Base-by-base conservation (phyloP, 768 basidiomycete genomes). In the Termitomyces sp. region DNA sequence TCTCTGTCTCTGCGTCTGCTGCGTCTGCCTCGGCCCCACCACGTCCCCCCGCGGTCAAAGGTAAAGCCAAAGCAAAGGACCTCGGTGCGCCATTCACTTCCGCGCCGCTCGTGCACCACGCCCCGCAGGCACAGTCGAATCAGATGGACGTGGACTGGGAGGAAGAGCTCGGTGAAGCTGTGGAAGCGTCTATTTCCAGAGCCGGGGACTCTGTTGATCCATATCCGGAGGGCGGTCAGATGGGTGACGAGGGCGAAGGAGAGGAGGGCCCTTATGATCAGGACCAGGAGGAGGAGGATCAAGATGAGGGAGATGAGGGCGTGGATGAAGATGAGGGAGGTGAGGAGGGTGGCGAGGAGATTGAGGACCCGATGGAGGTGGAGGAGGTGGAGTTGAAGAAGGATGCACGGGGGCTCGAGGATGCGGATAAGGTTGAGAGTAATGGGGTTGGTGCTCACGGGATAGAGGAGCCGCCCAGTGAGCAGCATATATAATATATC, bases 41-140 rank as follows among this genome's bases (percentile, higher is more conserved):
- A 61, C 66, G 5, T 54, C 62, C 22, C 58, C 63, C 5, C 59
- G 63, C 58, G 55, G 65, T 26, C 71, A 74, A 59, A 67, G 68
- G 24, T 14, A 51, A 77, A 77, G 59, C 74, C 67, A 43, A 81
- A 79, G 59, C 77, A 72, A 76, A 73, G 61, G 66, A 64, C n/a
- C 58, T 30, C 60, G 30, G 63, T 70, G 46, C 64, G 37, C 68
- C 76, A 3, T 73, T 71, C 58, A 74, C 72, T 1, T 71, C 68
- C 4, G 60, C 65, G 5, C 71, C 74, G 30, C 69, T 71, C 39
- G 32, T 34, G 22, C 26, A 58, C 39, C 59, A 46, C 8, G 57
- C 42, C 45, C 42, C 26, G 62, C 57, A 18, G 66, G 67, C 73
- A 74, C 45, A 56, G 8, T 3, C 65, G 22, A 67, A 59, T 61